These are phyloP conservation scores for Candida patagonica DNA, from an alignment of 805 yeast species.

Conservation along the genomic window DNA sequence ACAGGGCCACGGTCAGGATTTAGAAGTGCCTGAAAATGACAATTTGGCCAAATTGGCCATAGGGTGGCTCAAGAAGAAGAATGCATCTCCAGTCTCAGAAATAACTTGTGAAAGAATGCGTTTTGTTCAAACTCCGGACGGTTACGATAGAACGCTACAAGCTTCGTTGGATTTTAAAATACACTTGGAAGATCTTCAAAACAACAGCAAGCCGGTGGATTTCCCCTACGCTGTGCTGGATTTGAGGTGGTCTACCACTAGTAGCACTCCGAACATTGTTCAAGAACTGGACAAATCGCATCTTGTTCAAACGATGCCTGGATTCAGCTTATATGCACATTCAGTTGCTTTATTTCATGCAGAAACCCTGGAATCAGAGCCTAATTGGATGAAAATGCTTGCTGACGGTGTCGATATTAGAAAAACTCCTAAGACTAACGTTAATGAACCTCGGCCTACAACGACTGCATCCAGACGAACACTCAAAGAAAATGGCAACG, in stretches of 20 bases:
- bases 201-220: slow-evolving; percentile 3
- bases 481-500: neutral
- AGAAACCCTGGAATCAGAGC: slow-evolving; percentile 26
- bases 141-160: slow-evolving; percentile 21
- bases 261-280: slow-evolving; percentile 29
- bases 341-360: slow-evolving; percentile 27
- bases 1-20: slow-evolving; percentile 5
- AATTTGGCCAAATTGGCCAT: slow-evolving; percentile 24
- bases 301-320: slow-evolving; percentile 38
- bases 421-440: slow-evolving; percentile 32
- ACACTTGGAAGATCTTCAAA: slow-evolving; percentile 8
- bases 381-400: slow-evolving; percentile 33
- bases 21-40: slow-evolving; percentile 8
- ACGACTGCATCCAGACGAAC: neutral
- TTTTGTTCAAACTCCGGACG: slow-evolving; percentile 11
- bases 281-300: slow-evolving; percentile 37
- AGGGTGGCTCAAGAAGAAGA: slow-evolving; percentile 28
- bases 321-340: slow-evolving; percentile 30
- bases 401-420: slow-evolving; percentile 35
- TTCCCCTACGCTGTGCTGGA: slow-evolving; percentile 46
- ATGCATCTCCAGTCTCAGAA: slow-evolving; percentile 22
- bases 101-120: slow-evolving; percentile 21
- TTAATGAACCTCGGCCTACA: slow-evolving; percentile 6
- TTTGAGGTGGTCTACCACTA: slow-evolving; percentile 37
- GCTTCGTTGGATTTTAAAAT: slow-evolving; percentile 29